A percentile compares a stretch with the other conserved stretches of the same genome.
phyloP scores from a whole-genome alignment of 345 rosid genomes.

The Lagerstroemia speciosa region DNA sequence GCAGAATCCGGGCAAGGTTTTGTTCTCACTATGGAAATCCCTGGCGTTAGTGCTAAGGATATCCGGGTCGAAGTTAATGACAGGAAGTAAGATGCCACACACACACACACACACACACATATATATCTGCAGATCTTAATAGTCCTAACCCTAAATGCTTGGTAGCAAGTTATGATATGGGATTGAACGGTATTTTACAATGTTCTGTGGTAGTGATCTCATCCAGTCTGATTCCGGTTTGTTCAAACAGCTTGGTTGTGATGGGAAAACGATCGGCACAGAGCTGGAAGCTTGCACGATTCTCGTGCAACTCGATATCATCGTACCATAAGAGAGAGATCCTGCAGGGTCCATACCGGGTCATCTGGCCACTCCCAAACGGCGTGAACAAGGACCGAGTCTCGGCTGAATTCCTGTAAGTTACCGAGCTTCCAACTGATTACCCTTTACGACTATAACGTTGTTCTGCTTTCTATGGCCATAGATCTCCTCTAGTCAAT shows the following conservation, averaged over 20 bases:
- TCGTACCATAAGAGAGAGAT: slow-evolving; percentile 52
- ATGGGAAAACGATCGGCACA: slow-evolving; percentile 37
- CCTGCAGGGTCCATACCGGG: slow-evolving; percentile 45
- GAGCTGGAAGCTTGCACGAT: slow-evolving; percentile 17
- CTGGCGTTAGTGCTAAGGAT: slow-evolving; percentile 54
- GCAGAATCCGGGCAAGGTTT: slow-evolving; percentile 40
- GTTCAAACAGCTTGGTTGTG: slow-evolving; percentile 43
- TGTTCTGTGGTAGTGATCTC: not conserved
- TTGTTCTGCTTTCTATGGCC: too few species aligned
- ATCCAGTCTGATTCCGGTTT: not conserved
- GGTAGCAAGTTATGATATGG: too few species aligned
- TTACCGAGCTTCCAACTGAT: slow-evolving; percentile 1
- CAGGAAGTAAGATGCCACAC: slow-evolving; percentile 32
- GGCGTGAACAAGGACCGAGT: slow-evolving; percentile 49
- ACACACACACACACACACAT: too few species aligned
- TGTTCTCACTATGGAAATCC: slow-evolving; percentile 54
- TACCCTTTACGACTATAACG: not conserved
- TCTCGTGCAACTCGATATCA: slow-evolving; percentile 20
- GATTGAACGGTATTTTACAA: too few species aligned
- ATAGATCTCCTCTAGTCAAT: too few species aligned
- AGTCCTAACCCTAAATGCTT: not conserved
- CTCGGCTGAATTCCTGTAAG: slow-evolving; percentile 75
- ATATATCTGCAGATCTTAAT: not conserved
- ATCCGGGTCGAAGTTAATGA: slow-evolving; percentile 68
- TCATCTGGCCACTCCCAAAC: slow-evolving; percentile 60